Evolutionary conservation across 2,329 filamentous ascomycete species (phyloP), one percentile per base, ranked within the genome.

Genomic region (Colletotrichum sp.): DNA sequence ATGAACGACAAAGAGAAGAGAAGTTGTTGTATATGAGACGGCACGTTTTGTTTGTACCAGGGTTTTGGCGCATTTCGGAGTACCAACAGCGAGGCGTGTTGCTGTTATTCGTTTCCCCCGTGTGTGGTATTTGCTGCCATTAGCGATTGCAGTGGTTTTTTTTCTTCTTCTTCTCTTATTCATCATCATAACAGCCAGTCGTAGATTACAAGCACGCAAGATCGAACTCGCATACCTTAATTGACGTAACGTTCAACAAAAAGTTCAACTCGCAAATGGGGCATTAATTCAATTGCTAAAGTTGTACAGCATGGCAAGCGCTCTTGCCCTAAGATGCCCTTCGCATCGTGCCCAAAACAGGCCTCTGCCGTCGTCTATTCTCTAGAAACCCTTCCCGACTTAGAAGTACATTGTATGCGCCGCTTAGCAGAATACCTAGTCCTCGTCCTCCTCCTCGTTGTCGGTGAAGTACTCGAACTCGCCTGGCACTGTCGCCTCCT

Each of bases 391-490:
- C n/a, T 16, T 16, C 21, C 52, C n/a, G 55, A 57, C 52, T 26
- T 74, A 75, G 39, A 49, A 59, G 18, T 62, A 63, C 39, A 75
- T 32, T 16, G 15, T n/a, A 28, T 71, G 55, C 28, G 59, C 62
- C 60, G 28, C 36, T 30, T 13, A 36, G 32, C 28, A 21, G 28
- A 16, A 44, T 52, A 44, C 72, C 44, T 70, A 77, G 65, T 73
- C 77, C 30, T 84, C 81, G 44, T 89, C 87, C 18, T 88, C 85
- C 36, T 88, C 88, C 60, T 92, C 92, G 4, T 88, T 90, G 70
- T 95, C 94, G 7, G 93, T 93, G 80, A 93, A 92, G 84, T 97
- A 96, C 77, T 96, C 94, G 85, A 97, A 97, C 68, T 95, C 93
- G 13, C 87, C 86, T 7, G 95, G 95, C 8, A 92, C 84, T 49